Evolutionary conservation across 371 early-diverging fungal genomes (phyloP).

Genomic region (Capniomyces stellatus): DNA sequence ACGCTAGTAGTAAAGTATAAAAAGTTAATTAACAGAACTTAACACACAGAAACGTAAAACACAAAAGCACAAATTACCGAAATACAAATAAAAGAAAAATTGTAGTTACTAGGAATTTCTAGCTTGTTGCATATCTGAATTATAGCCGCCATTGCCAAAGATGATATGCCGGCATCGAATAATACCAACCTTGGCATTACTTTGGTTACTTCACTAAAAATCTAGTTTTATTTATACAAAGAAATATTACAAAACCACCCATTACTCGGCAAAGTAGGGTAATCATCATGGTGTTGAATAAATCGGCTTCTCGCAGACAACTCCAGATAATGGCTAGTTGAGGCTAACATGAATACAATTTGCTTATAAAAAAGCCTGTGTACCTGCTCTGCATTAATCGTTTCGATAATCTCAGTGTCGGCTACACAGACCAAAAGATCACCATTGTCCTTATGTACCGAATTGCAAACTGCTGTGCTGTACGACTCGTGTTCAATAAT

Average conservation of each 20-base stretch:
- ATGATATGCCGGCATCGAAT: constrained; percentile 55
- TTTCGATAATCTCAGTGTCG: constrained; percentile 64
- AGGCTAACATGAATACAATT: too few species aligned
- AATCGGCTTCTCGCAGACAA: too few species aligned
- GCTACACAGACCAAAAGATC: constrained; percentile 63
- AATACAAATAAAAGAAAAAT: too few species aligned
- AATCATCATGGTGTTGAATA: too few species aligned
- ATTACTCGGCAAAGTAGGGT: too few species aligned
- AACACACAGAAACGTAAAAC: too few species aligned
- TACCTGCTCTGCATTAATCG: constrained; percentile 17
- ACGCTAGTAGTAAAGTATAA: constrained; percentile 14
- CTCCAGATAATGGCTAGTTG: too few species aligned
- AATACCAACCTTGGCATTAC: constrained; percentile 29
- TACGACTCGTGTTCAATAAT: too few species aligned
- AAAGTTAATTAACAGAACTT: neutral
- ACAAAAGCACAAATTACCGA: too few species aligned
- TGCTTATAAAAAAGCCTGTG: constrained; percentile 2
- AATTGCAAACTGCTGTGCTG: constrained; percentile 50
- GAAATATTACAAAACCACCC: too few species aligned
- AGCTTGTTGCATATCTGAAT: constrained; percentile 18
- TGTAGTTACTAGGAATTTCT: constrained; percentile 11
- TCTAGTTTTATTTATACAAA: constrained; percentile 2
- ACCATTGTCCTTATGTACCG: constrained; percentile 49
- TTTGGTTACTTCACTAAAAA: neutral
- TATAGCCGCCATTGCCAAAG: constrained; percentile 22